Base-by-base conservation (phyloP, 345 rosid species). In the Eucalyptus globulus region DNA sequence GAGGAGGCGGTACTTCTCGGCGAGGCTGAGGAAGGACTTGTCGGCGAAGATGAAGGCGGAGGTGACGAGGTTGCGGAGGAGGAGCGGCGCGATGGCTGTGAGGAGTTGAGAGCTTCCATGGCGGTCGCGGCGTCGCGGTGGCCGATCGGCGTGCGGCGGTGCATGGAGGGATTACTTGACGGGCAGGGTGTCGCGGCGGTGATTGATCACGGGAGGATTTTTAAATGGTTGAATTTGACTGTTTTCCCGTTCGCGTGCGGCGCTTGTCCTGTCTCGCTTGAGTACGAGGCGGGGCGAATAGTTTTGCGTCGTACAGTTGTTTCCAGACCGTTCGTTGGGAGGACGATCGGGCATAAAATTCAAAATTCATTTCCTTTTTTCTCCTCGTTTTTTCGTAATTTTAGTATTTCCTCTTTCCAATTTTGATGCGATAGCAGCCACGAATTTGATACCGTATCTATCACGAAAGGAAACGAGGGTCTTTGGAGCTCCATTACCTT, bases 21-120 rank as follows among this genome's bases (percentile, higher is more conserved):
- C 91, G 49, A 96, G 89, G 89, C 86, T 91, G 34, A 93, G 45
- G 45, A 96, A 93, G 80, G 97, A 93, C 90, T 93, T 93, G 34
- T 97, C 98, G 34, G 97, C 97, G 60, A 90, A 94, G 88, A 94
- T 60, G 27, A 96, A 92, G 10, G 92, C 22, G 90, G 98, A 90
- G 89, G 95, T 91, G 1, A 93, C 62, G 14, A 94, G 67, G 88
- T 94, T 94, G 83, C 95, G 94, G 89, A 96, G 92, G 89, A 96
- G 94, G 88, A 95, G 88, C 83, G 96, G 95, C 80, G 96, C 93
- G 43, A 93, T 86, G 89, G 93, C 43, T 50, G 92, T 60, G 47
- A 95, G 89, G 95, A 87, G 90, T 51, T n/a, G 37, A 44, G 88
- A 27, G 87, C 93, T 88, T 93, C 97, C 94, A 93, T 86, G 86